Base-by-base conservation (phyloP, 164 flowering plant genomes). In the Pachysandra terminalis region DNA sequence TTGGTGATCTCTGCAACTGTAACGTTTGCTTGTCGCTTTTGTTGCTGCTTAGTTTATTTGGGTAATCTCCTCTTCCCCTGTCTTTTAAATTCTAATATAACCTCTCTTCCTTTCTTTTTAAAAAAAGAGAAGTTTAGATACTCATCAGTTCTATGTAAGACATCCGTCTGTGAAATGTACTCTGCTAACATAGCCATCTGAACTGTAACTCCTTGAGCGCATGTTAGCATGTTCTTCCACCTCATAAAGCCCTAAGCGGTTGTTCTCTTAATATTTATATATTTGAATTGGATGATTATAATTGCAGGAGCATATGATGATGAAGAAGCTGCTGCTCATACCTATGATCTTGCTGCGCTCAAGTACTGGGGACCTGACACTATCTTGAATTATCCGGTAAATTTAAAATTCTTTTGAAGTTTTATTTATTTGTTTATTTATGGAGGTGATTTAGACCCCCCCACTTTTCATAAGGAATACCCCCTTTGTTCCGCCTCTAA, bases 281-380 rank as follows among this genome's bases (percentile, higher is more conserved):
- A 40, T 5, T 19, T 52, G 40, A 32, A 66, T 71, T 58, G 25
- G 12, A 26, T 25, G 53, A 9, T 53, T 17, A 56, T 32, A 54
- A 68, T 54, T 70, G 64, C 61, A 95, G 98, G 98, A 14, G 98
- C 98, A 2, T 92, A 92, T 71, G 97, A 90, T 56, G 82, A 79
- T 62, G 98, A 95, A 68, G 97, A 87, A 56, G 91, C 88, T 41
- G 98, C 98, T 9, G 98, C 97, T 68, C 92, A 76, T 22, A 88
- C 97, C 32, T 95, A 92, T 59, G 98, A 92, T 75, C 87, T 90
- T 25, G 98, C 98, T 52, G 97, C 98, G 4, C 86, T 95, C 17
- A 95, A 95, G 74, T 92, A 86, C 65, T 95, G 98, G 98, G 97
- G 98, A 0, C 81, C 89, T 13, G 75, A 74, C 0, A 80, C 96